Conservation (phyloP, 2,329 filamentous ascomycete genomes). For the Ceratocystis lukuohia region DNA sequence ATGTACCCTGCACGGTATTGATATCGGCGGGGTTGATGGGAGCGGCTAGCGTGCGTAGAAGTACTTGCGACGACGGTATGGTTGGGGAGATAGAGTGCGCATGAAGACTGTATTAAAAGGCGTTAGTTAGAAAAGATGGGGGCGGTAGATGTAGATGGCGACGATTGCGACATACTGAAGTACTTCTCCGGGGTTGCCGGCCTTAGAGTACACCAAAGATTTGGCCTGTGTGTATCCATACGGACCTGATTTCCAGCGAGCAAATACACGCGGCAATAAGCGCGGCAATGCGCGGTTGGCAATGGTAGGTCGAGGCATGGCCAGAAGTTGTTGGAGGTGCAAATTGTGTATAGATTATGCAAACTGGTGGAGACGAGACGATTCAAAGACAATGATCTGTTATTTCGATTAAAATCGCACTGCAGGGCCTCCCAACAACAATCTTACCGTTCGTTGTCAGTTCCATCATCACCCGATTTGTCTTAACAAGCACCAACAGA, state of each 20-base stretch:
- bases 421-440: no score
- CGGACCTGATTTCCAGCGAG: slow-evolving; percentile 43
- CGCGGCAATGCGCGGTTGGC: slow-evolving; percentile 1
- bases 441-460: no score
- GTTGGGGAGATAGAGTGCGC: slow-evolving; percentile 63
- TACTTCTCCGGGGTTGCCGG: slow-evolving; percentile 63
- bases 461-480: slow-evolving; percentile 1
- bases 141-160: no score
- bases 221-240: slow-evolving; percentile 80
- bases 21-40: slow-evolving; percentile 96
- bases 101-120: slow-evolving; percentile 42
- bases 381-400: neutral
- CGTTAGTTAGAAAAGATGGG: neutral
- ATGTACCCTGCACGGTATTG: slow-evolving; percentile 94
- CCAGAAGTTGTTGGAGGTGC: neutral
- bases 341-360: slow-evolving; percentile 21
- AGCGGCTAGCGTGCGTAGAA: slow-evolving; percentile 75
- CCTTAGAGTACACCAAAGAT: slow-evolving; percentile 60
- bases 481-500: neutral
- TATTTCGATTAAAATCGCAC: neutral
- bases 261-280: slow-evolving; percentile 21
- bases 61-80: slow-evolving; percentile 50
- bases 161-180: slow-evolving; percentile 35
- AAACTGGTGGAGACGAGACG: neutral
- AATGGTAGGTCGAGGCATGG: slow-evolving; percentile 8